A percentile compares a stretch with the other conserved stretches of the same genome.
These are phyloP conservation scores for Oehlia diaphana DNA, from an alignment of 192 early-diverging fungal species.

Conservation along the genomic window DNA sequence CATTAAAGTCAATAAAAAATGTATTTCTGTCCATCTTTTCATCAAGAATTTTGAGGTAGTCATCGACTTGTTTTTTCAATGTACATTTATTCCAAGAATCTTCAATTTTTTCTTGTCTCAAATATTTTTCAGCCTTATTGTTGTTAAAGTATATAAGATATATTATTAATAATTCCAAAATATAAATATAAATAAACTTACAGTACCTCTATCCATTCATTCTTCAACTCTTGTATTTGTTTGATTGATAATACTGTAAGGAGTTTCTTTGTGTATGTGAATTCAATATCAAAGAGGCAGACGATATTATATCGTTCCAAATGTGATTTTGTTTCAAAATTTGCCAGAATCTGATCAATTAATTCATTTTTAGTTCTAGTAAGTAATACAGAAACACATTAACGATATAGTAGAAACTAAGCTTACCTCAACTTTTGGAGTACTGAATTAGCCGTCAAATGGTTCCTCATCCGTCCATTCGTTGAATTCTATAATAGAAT, in stretches of 20 bases:
- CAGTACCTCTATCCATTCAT: conserved; percentile 14
- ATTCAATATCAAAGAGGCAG: conserved; percentile 22
- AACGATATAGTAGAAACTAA: too few species aligned
- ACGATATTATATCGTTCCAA: conserved; percentile 7
- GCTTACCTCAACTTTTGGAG: too few species aligned
- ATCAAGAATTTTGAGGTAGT: neutral
- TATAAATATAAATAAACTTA: conserved; percentile 1
- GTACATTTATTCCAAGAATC: conserved; percentile 7
- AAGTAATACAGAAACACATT: too few species aligned
- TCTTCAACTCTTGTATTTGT: neutral
- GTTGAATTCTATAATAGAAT: too few species aligned
- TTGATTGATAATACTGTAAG: neutral
- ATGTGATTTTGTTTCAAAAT: neutral
- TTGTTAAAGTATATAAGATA: neutral
- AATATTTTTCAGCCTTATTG: conserved; percentile 8
- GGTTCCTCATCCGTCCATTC: too few species aligned
- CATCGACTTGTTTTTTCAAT: conserved; percentile 18
- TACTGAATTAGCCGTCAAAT: too few species aligned
- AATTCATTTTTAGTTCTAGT: too few species aligned
- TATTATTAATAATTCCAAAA: neutral
- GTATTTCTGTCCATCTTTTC: conserved; percentile 1
- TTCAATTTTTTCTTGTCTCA: conserved; percentile 15
- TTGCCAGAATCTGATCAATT: too few species aligned
- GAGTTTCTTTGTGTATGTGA: neutral
- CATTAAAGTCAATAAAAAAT: conserved; percentile 16